Evolutionary conservation across 805 yeast species (phyloP).

Genomic region (Alloascoidea hylecoeti): DNA sequence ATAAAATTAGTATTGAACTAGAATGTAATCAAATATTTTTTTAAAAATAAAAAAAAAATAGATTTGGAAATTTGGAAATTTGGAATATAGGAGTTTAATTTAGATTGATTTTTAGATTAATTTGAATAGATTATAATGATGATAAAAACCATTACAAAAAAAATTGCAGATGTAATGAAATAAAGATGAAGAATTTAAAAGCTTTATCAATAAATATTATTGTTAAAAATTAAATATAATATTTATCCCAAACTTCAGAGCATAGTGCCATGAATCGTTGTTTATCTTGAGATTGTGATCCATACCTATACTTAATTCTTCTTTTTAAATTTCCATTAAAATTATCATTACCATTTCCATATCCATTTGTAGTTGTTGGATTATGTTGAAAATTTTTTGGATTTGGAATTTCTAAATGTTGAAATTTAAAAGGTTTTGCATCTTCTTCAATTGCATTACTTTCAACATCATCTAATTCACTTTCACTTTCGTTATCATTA

Average conservation of each 20-base stretch:
- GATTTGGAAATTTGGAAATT: too few relatives aligned
- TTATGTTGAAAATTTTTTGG: not conserved
- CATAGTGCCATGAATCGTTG: not conserved
- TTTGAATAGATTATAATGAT: too few relatives aligned
- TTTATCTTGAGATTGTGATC: not conserved
- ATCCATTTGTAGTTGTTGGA: not conserved
- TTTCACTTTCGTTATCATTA: not conserved
- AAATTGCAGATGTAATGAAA: too few relatives aligned
- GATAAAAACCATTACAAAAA: too few relatives aligned
- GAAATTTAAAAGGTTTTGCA: not conserved
- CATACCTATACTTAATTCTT: not conserved
- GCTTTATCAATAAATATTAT: too few relatives aligned
- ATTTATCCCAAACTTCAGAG: not conserved
- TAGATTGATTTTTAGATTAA: too few relatives aligned
- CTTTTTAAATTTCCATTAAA: not conserved
- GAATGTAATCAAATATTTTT: too few relatives aligned
- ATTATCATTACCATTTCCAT: not conserved
- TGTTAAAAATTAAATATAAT: too few relatives aligned
- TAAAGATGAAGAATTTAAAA: too few relatives aligned
- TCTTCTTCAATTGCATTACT: conserved; percentile 1
- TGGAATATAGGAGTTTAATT: too few relatives aligned
- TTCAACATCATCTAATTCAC: not conserved
- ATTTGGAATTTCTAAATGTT: not conserved
- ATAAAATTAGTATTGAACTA: too few relatives aligned
- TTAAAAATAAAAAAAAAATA: too few relatives aligned